Percentiles rank a stretch among this genome's conserved stretches.
phyloP scores from a whole-genome alignment of 2,329 filamentous ascomycete species.

The Trichoderma simmonsii region DNA sequence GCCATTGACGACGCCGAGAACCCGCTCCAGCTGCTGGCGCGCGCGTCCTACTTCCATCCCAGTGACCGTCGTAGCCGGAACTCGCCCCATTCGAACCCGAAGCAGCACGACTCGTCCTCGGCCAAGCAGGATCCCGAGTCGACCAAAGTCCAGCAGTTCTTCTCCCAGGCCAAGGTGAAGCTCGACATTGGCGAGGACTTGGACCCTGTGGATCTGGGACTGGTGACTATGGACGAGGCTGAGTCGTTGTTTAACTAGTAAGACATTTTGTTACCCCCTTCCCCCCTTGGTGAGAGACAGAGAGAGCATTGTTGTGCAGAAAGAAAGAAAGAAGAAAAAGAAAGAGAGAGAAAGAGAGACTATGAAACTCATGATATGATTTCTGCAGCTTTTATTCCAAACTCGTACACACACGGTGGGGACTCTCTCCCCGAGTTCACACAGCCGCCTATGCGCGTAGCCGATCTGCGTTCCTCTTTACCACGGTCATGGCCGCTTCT shows the following conservation, averaged over 20 bases:
- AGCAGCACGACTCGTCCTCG: slow-evolving; percentile 8
- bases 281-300: not conserved
- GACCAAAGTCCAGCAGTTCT: slow-evolving; percentile 58
- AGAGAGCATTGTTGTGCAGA: not conserved
- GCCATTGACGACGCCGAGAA: slow-evolving; percentile 72
- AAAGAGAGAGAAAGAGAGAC: not conserved
- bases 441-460: slow-evolving; percentile 62
- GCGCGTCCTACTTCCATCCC: slow-evolving; percentile 65
- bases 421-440: slow-evolving; percentile 65
- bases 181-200: slow-evolving; percentile 62
- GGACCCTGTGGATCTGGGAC: slow-evolving; percentile 66
- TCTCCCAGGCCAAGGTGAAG: slow-evolving; percentile 60
- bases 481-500: slow-evolving; percentile 66
- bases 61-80: slow-evolving; percentile 33
- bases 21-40: slow-evolving; percentile 67
- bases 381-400: slow-evolving; percentile 61
- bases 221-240: slow-evolving; percentile 65
- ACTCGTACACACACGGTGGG: slow-evolving; percentile 71
- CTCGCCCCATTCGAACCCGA: slow-evolving; percentile 26
- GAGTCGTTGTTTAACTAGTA: slow-evolving; percentile 25
- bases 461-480: slow-evolving; percentile 68
- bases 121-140: slow-evolving; percentile 27
- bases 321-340: not conserved
- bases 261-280: not conserved
- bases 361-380: not conserved